Percentiles rank a stretch among this genome's conserved stretches.
Evolutionary conservation across 2,329 filamentous ascomycete genomes (phyloP).

Genomic region (Fusarium cyanostomum): DNA sequence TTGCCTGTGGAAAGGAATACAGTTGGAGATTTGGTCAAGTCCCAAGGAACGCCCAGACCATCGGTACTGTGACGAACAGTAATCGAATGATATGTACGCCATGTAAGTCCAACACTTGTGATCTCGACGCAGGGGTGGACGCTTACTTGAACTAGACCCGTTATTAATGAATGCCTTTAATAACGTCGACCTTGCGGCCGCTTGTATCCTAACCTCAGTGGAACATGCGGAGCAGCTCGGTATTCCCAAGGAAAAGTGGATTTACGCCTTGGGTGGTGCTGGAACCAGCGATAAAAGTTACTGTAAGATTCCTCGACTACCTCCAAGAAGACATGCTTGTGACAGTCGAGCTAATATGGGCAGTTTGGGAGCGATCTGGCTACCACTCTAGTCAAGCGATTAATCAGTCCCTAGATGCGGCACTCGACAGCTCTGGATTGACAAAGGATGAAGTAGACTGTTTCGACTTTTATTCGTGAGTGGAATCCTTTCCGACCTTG

Average conservation of each 20-base stretch:
- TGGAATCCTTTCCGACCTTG: accelerated
- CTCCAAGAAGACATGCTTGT: accelerated
- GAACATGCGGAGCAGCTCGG: constrained; percentile 63
- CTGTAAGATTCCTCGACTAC: constrained; percentile 48
- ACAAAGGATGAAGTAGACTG: constrained; percentile 63
- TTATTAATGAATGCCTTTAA: constrained; percentile 79
- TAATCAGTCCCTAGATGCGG: constrained; percentile 64
- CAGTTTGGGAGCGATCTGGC: constrained; percentile 70
- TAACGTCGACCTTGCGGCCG: constrained; percentile 70
- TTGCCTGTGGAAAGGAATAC: constrained; percentile 61
- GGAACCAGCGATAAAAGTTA: constrained; percentile 66
- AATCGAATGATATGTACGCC: constrained; percentile 76
- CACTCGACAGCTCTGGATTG: constrained; percentile 58
- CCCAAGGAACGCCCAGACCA: constrained; percentile 57
- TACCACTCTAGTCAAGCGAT: constrained; percentile 68
- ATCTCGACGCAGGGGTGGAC: accelerated
- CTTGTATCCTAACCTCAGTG: constrained; percentile 67
- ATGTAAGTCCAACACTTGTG: constrained; percentile 54
- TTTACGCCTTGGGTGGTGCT: constrained; percentile 71
- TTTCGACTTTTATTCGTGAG: constrained; percentile 70
- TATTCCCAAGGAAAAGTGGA: constrained; percentile 65
- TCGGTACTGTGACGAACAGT: constrained; percentile 62
- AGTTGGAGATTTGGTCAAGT: constrained; percentile 66
- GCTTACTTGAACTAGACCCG: constrained; percentile 58
- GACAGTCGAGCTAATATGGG: accelerated